Base-by-base conservation (phyloP, 805 yeast genomes). In the Cyberlindnera sargentensis region DNA sequence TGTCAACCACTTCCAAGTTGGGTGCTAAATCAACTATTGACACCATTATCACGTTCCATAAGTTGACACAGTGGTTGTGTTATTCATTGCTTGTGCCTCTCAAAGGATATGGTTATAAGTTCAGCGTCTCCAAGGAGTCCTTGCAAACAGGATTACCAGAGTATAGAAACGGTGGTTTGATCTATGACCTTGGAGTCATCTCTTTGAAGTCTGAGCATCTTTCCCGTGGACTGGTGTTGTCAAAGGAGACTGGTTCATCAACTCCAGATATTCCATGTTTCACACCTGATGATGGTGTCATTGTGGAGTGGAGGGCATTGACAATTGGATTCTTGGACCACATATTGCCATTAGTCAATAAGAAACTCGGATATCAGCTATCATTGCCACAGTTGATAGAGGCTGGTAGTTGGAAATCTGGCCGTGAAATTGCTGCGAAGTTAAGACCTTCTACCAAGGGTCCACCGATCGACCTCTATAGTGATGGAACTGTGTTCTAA, bases 111-210 rank as follows among this genome's bases (percentile, higher is more conserved):
- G 80, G 78, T 4, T 60, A 68, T 42, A 68, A 72, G 40, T 67
- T 89, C 56, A 84, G 85, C 53, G 67, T 61, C 3, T 61, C 78
- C 15, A 73, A 76, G 11, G 90, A 90, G 60, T 91, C 95, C 0
- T 71, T 91, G 37, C 87, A 89, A 56, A 95, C 91, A 8, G 74
- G 98, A 40, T 78, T 93, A 36, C 91, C 82, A 2, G 99, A 93
- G 63, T 88, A 91, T 50, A 72, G 86, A 54, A 80, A 80, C 47
- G 86, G 85, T 37, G 86, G 86, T 0, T 60, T 80, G 30, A 67
- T 80, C 53, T 73, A 76, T 34, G 86, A 80, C 57, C 63, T 75
- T 38, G 78, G 72, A 9, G 70, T 79, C 0, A 57, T 80, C 36
- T 51, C 61, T 5, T 58, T 80, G 40, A 79, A 78, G 51, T 66